Conservation (phyloP, 257 asterid genomes). For the Primulina tabacum region DNA sequence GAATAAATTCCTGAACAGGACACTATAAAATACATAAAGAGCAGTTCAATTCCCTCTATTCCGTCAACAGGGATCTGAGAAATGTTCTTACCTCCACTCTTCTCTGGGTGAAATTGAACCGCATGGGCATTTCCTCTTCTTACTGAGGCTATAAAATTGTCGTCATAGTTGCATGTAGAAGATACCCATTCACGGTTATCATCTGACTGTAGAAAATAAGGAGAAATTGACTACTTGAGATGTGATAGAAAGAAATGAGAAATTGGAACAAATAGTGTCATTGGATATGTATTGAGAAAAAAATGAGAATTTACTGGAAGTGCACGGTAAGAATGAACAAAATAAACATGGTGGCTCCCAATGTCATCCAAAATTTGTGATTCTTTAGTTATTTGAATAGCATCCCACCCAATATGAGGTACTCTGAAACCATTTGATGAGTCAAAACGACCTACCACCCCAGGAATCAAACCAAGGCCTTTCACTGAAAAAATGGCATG, state of each 20-base stretch:
- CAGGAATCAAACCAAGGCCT: constrained; percentile 97
- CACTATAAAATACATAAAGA: background rate
- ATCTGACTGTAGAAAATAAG: constrained; percentile 51
- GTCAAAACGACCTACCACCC: constrained; percentile 88
- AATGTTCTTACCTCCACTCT: constrained; percentile 75
- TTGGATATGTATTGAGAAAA: constrained; percentile 2
- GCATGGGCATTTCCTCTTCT: constrained; percentile 90
- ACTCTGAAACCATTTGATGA: constrained; percentile 75
- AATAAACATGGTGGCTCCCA: constrained; percentile 81
- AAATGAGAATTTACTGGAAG: constrained; percentile 53
- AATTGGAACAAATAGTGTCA: constrained; percentile 1
- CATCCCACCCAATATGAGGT: constrained; percentile 99
- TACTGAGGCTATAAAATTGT: constrained; percentile 73
- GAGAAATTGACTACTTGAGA: constrained; percentile 23
- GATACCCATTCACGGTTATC: constrained; percentile 87
- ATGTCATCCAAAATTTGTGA: constrained; percentile 75
- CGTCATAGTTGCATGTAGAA: constrained; percentile 80
- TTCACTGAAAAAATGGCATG: constrained; percentile 48
- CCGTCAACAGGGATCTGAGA: constrained; percentile 1
- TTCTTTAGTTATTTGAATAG: constrained; percentile 54
- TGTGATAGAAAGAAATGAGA: constrained; percentile 16
- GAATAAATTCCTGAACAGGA: background rate
- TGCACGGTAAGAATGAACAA: constrained; percentile 95
- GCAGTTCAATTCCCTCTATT: constrained; percentile 1
- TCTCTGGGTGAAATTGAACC: constrained; percentile 97